phyloP scores from a whole-genome alignment of 2,329 filamentous ascomycete genomes.

The Grosmannia penicillata region DNA sequence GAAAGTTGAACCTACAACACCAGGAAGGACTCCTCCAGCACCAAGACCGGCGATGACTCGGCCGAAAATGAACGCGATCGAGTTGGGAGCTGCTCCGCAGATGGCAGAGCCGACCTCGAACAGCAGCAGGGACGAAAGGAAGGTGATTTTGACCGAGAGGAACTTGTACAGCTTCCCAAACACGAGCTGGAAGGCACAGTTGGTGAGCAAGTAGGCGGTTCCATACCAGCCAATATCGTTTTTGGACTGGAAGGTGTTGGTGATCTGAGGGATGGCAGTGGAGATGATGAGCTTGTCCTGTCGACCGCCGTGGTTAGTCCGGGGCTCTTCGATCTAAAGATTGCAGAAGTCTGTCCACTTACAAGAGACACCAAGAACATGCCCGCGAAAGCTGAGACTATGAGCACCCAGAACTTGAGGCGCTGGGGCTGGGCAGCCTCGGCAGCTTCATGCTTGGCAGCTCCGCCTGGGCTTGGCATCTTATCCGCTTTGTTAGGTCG shows the following conservation, averaged over 20 bases:
- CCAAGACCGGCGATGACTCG: constrained; percentile 25
- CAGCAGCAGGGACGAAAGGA: constrained; percentile 17
- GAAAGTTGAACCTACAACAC: constrained; percentile 14
- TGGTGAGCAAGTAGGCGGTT: constrained; percentile 10
- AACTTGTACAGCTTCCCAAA: constrained; percentile 26
- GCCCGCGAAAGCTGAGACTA: not conserved
- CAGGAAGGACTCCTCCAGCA: constrained; percentile 22
- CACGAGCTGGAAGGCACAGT: constrained; percentile 18
- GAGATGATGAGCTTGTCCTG: constrained; percentile 13
- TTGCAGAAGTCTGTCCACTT: not conserved
- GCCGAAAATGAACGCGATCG: constrained; percentile 24
- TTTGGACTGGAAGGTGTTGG: constrained; percentile 9
- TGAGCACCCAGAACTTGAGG: not conserved
- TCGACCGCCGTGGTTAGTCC: not conserved
- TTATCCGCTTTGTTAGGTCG: not conserved
- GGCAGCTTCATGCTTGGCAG: not conserved
- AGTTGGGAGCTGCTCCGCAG: constrained; percentile 24
- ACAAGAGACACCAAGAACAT: not conserved
- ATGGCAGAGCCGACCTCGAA: constrained; percentile 24
- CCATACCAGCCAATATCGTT: constrained; percentile 12
- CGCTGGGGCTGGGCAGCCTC: not conserved
- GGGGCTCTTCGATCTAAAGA: not conserved
- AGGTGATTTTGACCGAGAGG: constrained; percentile 19
- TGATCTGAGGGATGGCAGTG: constrained; percentile 10
- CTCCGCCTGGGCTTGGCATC: not conserved